These are phyloP conservation scores for Chlorociboria aeruginascens DNA, from an alignment of 495 filamentous ascomycete species.

Conservation along the genomic window DNA sequence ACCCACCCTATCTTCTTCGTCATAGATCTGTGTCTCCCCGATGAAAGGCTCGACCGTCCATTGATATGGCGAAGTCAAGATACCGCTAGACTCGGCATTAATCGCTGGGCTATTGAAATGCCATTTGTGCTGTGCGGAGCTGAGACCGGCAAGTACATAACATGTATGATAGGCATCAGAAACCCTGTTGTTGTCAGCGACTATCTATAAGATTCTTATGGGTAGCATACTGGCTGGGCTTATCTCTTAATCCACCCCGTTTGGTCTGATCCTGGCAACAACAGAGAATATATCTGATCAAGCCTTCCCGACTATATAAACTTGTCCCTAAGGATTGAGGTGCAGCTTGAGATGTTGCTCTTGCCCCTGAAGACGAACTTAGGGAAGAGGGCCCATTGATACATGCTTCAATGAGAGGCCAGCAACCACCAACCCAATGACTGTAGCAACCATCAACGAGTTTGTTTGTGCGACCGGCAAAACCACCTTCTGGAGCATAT, in stretches of 20 bases:
- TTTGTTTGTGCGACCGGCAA: constrained; percentile 92
- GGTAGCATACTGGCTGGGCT: constrained; percentile 67
- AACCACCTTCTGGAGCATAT: constrained; percentile 83
- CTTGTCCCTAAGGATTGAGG: constrained; percentile 8
- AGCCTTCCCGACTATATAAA: constrained; percentile 73
- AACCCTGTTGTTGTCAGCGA: constrained; percentile 31
- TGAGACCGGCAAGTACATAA: constrained; percentile 81
- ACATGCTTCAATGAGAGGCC: constrained; percentile 78
- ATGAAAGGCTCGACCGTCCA: constrained; percentile 19
- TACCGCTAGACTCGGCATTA: constrained; percentile 5
- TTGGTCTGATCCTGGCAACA: constrained; percentile 65
- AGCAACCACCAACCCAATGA: constrained; percentile 93
- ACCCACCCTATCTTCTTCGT: constrained; percentile 37
- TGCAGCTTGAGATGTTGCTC: background rate
- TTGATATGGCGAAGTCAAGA: constrained; percentile 16
- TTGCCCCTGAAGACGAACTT: background rate
- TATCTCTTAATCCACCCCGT: constrained; percentile 80
- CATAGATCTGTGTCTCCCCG: constrained; percentile 36
- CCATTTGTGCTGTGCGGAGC: constrained; percentile 67
- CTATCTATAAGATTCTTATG: background rate
- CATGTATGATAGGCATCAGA: constrained; percentile 86
- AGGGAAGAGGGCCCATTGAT: constrained; percentile 35
- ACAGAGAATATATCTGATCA: constrained; percentile 75
- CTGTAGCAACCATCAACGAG: constrained; percentile 96
- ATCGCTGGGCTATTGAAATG: constrained; percentile 40